A percentile compares a stretch with the other conserved stretches of the same genome.
Conservation (phyloP, 805 yeast species). For the Pichia scutulata region DNA sequence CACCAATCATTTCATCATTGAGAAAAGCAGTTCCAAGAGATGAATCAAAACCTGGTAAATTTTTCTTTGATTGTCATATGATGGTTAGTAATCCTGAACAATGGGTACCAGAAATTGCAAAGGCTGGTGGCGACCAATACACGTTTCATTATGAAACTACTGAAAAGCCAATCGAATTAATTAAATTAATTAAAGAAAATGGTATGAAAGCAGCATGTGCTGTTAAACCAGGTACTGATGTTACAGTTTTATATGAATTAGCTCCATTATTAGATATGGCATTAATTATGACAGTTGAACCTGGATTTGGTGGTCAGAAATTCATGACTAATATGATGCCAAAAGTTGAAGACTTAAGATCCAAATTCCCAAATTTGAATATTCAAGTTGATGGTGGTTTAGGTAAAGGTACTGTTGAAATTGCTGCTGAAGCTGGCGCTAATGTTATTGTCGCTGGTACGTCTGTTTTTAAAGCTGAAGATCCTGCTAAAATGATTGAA, state of each 20-base stretch:
- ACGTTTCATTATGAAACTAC: slow-evolving; percentile 96
- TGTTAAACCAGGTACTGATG: slow-evolving; percentile 86
- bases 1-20: slow-evolving; percentile 75
- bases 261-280: slow-evolving; percentile 85
- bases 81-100: slow-evolving; percentile 90
- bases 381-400: slow-evolving; percentile 97
- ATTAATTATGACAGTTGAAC: slow-evolving; percentile 97
- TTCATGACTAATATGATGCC: slow-evolving; percentile 97
- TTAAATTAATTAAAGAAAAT: slow-evolving; percentile 61
- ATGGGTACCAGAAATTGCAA: slow-evolving; percentile 90
- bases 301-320: slow-evolving; percentile 97
- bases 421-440: slow-evolving; percentile 96
- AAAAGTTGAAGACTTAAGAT: slow-evolving; percentile 73
- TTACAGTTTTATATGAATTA: slow-evolving; percentile 54
- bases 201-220: slow-evolving; percentile 96
- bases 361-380: slow-evolving; percentile 66
- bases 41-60: slow-evolving; percentile 12
- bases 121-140: slow-evolving; percentile 92
- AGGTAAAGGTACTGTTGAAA: slow-evolving; percentile 74
- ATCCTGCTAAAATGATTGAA: slow-evolving; percentile 69
- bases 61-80: slow-evolving; percentile 92
- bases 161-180: slow-evolving; percentile 63
- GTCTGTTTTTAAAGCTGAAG: slow-evolving; percentile 77
- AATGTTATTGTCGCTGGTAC: slow-evolving; percentile 98
- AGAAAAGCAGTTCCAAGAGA: slow-evolving; percentile 67